These are phyloP conservation scores for Clavariopsis aquatica DNA, from an alignment of 495 filamentous ascomycete genomes.

Conservation along the genomic window DNA sequence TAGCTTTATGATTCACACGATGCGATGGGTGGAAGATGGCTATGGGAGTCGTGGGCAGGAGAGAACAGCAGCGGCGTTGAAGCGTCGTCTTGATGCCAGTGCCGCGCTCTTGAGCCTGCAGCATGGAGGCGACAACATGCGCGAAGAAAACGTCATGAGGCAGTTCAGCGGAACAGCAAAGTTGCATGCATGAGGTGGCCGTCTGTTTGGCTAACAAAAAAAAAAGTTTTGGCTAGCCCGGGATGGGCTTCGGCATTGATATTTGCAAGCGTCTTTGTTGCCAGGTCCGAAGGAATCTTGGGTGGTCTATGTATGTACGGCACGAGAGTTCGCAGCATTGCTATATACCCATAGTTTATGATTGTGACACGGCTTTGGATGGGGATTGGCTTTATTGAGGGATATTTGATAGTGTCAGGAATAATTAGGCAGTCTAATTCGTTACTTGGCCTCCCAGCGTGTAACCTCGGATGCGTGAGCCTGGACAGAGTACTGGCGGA, in stretches of 20 bases:
- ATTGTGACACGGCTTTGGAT: conserved; percentile 5
- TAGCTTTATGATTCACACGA: conserved; percentile 77
- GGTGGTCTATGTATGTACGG: conserved; percentile 1
- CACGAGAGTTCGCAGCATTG: conserved; percentile 29
- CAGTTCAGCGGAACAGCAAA: conserved; percentile 28
- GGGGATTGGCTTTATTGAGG: background rate
- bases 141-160: too few species aligned
- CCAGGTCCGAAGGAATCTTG: background rate
- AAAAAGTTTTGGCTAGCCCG: background rate
- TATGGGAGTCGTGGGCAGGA: conserved; percentile 63
- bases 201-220: background rate
- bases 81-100: conserved; percentile 54
- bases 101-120: conserved; percentile 29
- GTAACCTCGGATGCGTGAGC: too few species aligned
- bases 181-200: conserved; percentile 28
- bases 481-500: too few species aligned
- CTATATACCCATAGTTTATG: conserved; percentile 40
- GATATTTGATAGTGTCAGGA: background rate
- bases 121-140: conserved; percentile 25
- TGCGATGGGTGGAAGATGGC: conserved; percentile 79
- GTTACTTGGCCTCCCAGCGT: background rate
- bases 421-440: background rate
- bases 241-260: background rate
- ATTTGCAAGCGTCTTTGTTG: background rate
- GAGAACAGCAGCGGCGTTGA: conserved; percentile 62